Evolutionary conservation across 495 filamentous ascomycete genomes (phyloP).

Genomic region (Evernia prunastri): DNA sequence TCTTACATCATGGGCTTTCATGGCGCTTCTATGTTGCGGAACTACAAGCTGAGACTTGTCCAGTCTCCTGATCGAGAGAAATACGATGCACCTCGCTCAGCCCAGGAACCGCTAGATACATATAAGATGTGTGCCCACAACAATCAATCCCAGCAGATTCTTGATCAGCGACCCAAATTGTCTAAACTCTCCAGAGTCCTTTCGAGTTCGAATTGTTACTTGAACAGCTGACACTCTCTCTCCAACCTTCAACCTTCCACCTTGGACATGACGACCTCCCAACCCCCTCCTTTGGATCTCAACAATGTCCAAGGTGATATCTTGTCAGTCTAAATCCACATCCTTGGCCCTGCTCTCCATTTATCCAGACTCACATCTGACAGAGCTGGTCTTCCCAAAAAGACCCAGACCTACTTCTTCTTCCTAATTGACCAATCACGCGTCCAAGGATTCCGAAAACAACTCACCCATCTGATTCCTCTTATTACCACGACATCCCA

Average conservation of each 20-base stretch:
- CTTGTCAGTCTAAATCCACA: constrained; percentile 13
- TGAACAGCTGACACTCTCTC: neutral
- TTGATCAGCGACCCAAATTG: neutral
- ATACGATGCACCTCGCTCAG: neutral
- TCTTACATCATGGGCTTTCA: neutral
- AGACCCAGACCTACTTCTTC: constrained; percentile 31
- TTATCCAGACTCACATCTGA: constrained; percentile 16
- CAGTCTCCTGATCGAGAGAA: neutral
- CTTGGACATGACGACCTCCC: constrained; percentile 12
- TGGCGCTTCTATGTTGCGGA: neutral
- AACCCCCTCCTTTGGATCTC: constrained; percentile 18
- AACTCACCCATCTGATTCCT: constrained; percentile 27
- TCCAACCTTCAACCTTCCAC: neutral
- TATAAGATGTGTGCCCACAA: neutral
- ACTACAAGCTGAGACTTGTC: neutral
- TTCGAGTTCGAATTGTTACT: neutral
- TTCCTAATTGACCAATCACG: constrained; percentile 29
- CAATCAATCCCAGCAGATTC: too few species aligned
- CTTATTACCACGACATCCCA: constrained; percentile 27
- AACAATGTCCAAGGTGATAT: constrained; percentile 26
- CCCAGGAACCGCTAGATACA: neutral
- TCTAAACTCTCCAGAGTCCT: neutral
- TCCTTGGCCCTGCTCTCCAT: rapidly evolving
- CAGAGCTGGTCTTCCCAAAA: constrained; percentile 35
- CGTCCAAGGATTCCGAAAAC: constrained; percentile 28